Percentiles rank a stretch among this genome's conserved stretches.
These are phyloP conservation scores for Talaromyces amestolkiae DNA, from an alignment of 2,329 filamentous ascomycete species.

Conservation along the genomic window DNA sequence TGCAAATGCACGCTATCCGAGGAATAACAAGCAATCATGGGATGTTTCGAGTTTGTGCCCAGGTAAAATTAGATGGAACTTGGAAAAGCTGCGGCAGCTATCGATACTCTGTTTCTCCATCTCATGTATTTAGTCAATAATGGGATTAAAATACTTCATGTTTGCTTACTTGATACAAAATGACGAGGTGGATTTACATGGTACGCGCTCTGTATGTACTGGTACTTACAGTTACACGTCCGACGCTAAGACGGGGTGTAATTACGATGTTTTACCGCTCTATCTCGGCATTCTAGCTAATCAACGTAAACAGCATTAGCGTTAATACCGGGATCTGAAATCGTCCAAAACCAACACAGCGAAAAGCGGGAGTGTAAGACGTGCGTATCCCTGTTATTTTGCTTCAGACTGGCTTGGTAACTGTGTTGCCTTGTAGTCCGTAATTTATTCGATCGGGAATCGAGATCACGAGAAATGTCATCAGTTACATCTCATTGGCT, in stretches of 20 bases:
- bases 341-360: neutral
- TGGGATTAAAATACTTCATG: neutral
- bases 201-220: neutral
- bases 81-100: neutral
- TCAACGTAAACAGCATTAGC: neutral
- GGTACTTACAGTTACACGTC: neutral
- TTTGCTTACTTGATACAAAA: neutral
- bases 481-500: neutral
- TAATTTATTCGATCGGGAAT: neutral
- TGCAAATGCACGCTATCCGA: neutral
- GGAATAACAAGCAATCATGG: neutral
- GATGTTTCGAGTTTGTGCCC: neutral
- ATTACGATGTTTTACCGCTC: neutral
- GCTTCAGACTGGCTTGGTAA: neutral
- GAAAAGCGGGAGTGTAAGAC: neutral
- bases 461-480: neutral
- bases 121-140: neutral
- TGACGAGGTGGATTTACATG: neutral
- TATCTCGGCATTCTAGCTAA: neutral
- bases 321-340: slow-evolving; percentile 1
- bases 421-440: neutral
- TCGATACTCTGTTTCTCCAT: neutral
- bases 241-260: neutral
- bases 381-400: neutral
- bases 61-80: neutral